These are phyloP conservation scores for Penicillium pulvis DNA, from an alignment of 495 filamentous ascomycete genomes.

Conservation along the genomic window DNA sequence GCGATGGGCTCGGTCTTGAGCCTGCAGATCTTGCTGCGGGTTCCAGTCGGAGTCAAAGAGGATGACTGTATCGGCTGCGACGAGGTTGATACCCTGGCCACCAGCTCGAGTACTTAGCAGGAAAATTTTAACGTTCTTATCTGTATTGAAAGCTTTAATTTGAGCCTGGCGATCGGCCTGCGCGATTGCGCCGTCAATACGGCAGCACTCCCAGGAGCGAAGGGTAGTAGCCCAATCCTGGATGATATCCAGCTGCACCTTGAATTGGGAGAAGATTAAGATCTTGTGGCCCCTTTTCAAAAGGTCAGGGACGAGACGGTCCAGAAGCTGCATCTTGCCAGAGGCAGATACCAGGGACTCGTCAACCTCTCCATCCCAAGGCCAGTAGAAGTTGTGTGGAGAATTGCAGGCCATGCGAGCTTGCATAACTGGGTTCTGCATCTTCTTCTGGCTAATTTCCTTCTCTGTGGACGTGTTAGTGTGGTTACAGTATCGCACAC, in stretches of 20 bases:
- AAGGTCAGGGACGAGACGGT: slow-evolving; percentile 56
- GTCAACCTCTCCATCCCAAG: slow-evolving; percentile 69
- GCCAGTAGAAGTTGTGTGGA: slow-evolving; percentile 96
- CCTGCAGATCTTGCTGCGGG: slow-evolving; percentile 96
- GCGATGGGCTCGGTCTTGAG: slow-evolving; percentile 97
- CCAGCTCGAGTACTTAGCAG: slow-evolving; percentile 93
- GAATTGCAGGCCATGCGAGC: slow-evolving; percentile 89
- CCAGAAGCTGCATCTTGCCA: slow-evolving; percentile 91
- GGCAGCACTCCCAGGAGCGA: slow-evolving; percentile 82
- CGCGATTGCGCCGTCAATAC: slow-evolving; percentile 91
- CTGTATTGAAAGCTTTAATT: slow-evolving; percentile 97
- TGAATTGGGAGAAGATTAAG: slow-evolving; percentile 98
- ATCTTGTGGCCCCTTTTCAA: slow-evolving; percentile 58
- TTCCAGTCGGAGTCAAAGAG: slow-evolving; percentile 99
- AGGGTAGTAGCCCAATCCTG: slow-evolving; percentile 87
- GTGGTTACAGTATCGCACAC: background rate
- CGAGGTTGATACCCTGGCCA: slow-evolving; percentile 91
- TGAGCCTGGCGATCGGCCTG: slow-evolving; percentile 89
- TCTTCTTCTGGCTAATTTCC: slow-evolving; percentile 87
- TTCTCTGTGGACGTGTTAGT: slow-evolving; percentile 52
- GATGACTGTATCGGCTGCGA: slow-evolving; percentile 96
- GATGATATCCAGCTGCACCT: slow-evolving; percentile 99
- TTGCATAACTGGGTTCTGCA: slow-evolving; percentile 94
- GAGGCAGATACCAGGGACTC: slow-evolving; percentile 80
- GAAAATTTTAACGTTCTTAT: slow-evolving; percentile 91